Evolutionary conservation across 2,329 filamentous ascomycete genomes (phyloP), one percentile per base, ranked within the genome.

Genomic region (Cladophialophora exuberans): DNA sequence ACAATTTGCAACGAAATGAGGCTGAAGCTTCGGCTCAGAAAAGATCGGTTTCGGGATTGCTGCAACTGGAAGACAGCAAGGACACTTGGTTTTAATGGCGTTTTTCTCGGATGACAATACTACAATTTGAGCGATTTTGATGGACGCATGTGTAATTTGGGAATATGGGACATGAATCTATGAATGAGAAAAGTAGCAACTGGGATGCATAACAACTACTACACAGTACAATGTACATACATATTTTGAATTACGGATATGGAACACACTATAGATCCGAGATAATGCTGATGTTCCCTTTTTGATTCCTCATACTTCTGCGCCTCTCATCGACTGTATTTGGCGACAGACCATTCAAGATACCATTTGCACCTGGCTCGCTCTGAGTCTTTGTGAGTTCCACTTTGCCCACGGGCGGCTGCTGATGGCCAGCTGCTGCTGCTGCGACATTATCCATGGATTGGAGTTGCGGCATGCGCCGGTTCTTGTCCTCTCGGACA

Each of bases 401-500:
- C 5, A 44, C 25, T 38, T 56, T 54, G 15, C 42, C 41, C 1
- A 4, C 51, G 13, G 26, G 31, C 22, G 46, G n/a, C 10, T 22
- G 31, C n/a, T n/a, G n/a, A n/a, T n/a, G n/a, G n/a, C n/a, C n/a
- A n/a, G n/a, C n/a, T n/a, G n/a, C n/a, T 18, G 28, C 44, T 3
- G 13, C 20, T 6, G 10, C 5, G 33, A 17, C 33, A 9, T 38
- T 33, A 18, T 52, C 56, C 30, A 42, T 28, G 2, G 42, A 23
- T n/a, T 42, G 15, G 18, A 39, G 46, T 30, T 11, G 18, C 11
- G 56, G 56, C 38, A 60, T 49, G n/a, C 59, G 50, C 22, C 63
- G 46, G 42, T 51, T 57, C 30, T 52, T 51, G 38, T 66, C 64
- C 39, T 66, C 64, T n/a, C 45, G 72, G 9, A 78, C 71, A 23